Evolutionary conservation across 352 stramenopile species (phyloP), one percentile per base, ranked within the genome.

Genomic region (Globisporangium rhizosaccharum): DNA sequence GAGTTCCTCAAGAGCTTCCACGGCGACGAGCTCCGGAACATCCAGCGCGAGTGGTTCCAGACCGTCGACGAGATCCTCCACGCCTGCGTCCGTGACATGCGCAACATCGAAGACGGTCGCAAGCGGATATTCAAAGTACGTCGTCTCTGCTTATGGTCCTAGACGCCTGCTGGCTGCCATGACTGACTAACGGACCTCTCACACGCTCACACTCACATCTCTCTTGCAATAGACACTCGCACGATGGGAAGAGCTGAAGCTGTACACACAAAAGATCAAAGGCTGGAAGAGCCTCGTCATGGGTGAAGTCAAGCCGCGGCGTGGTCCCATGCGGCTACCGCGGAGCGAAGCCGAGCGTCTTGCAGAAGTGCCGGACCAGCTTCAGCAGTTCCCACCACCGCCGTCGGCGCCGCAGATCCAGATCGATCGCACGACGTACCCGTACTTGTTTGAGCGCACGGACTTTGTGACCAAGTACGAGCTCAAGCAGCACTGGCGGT

Each of bases 1-100:
- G 85, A 94, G 72, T 94, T 94, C 56, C 71, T 94, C 58, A 94
- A 94, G 76, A 75, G 72, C 17, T 90, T 88, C 55, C 68, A 88
- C 41, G 75, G 77, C 9, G 75, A 87, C 48, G 57, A 75, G 50
- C 68, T 85, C 15, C 62, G 71, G 4, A 61, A 76, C 25, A 74
- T 91, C 44, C 79, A 92, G 56, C 79, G 82, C 0, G 75, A 90
- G 52, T 94, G 84, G 79, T 89, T 88, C 54, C 80, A 87, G 56
- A 90, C 82, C 1, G 76, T 93, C 25, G 82, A 92, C 61, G 84
- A 92, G 28, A 73, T 90, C 56, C 58, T 92, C 37, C 75, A 90
- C 45, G 80, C 72, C 2, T 92, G 80, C 44, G 75, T 84, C 0
- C 72, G 84, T 26, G 82, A 92, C 56, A 86, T 85, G 57, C 73